Evolutionary conservation across 495 filamentous ascomycete genomes (phyloP).

Genomic region (Hypomontagnella submonticulosa): DNA sequence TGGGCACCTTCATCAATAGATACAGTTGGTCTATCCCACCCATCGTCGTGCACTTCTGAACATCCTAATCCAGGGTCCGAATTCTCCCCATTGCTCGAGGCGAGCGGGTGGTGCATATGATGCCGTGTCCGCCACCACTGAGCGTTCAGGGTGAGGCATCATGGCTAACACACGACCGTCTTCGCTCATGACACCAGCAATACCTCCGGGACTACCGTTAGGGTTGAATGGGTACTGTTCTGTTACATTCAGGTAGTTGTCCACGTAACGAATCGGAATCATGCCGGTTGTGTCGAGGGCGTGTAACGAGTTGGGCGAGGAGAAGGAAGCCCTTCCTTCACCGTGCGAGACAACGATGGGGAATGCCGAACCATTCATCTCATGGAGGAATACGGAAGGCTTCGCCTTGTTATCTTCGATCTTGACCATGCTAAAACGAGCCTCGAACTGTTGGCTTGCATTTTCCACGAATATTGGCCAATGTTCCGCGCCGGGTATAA

Average conservation of each 20-base stretch:
- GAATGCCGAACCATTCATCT: slow-evolving; percentile 84
- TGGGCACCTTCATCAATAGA: too few species aligned
- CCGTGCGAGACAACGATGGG: slow-evolving; percentile 93
- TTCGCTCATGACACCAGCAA: slow-evolving; percentile 81
- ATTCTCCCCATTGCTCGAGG: slow-evolving; percentile 80
- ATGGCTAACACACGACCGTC: slow-evolving; percentile 91
- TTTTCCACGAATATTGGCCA: slow-evolving; percentile 94
- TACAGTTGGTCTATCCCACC: slow-evolving; percentile 68
- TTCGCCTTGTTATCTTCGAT: slow-evolving; percentile 68
- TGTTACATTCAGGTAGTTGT: slow-evolving; percentile 79
- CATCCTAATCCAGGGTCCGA: slow-evolving; percentile 87
- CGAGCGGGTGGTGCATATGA: slow-evolving; percentile 75
- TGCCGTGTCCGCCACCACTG: slow-evolving; percentile 82
- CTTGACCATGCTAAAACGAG: slow-evolving; percentile 86
- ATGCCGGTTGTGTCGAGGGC: slow-evolving; percentile 69
- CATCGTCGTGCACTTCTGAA: slow-evolving; percentile 85
- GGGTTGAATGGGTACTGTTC: slow-evolving; percentile 92
- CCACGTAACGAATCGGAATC: slow-evolving; percentile 82
- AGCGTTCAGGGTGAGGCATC: slow-evolving; percentile 97
- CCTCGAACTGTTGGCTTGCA: slow-evolving; percentile 91
- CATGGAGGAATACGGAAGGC: slow-evolving; percentile 90
- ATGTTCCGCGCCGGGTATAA: slow-evolving; percentile 85
- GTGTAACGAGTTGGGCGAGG: slow-evolving; percentile 59
- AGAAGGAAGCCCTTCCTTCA: slow-evolving; percentile 87
- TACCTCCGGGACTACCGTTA: slow-evolving; percentile 88